Evolutionary conservation across 345 rosid genomes (phyloP).

Genomic region (Boechera retrofracta): DNA sequence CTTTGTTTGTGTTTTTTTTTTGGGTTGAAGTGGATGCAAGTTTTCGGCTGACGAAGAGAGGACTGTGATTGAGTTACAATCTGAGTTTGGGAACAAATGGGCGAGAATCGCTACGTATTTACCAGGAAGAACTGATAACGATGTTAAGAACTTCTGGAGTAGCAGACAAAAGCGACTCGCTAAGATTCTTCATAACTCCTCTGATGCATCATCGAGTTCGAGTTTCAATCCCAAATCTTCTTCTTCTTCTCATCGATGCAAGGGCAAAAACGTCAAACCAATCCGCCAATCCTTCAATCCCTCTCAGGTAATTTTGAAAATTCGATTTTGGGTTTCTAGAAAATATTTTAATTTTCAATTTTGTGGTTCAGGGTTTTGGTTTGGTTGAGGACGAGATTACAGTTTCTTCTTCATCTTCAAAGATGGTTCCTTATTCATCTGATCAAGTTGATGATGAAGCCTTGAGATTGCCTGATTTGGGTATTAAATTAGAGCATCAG

Average conservation of each 20-base stretch:
- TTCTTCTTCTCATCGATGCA: constrained; percentile 23
- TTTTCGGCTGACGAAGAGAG: constrained; percentile 88
- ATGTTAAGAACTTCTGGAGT: constrained; percentile 98
- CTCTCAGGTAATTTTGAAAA: constrained; percentile 9
- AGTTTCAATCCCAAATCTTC: constrained; percentile 31
- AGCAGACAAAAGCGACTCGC: constrained; percentile 86
- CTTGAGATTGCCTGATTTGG: constrained; percentile 48
- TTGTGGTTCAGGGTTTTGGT: constrained; percentile 48
- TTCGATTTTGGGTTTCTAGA: not conserved
- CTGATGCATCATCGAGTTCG: constrained; percentile 47
- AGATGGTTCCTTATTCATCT: constrained; percentile 44
- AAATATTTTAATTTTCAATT: not conserved
- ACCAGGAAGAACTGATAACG: constrained; percentile 88
- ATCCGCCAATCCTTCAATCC: constrained; percentile 7
- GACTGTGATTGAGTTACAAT: constrained; percentile 86
- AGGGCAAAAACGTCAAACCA: constrained; percentile 33
- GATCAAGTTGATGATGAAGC: constrained; percentile 35
- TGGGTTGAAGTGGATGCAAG: constrained; percentile 75
- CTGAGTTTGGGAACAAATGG: constrained; percentile 90
- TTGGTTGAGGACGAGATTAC: constrained; percentile 50
- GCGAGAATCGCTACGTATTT: constrained; percentile 88
- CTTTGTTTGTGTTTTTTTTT: not conserved
- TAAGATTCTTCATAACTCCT: constrained; percentile 64
- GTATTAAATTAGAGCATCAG: constrained; percentile 41
- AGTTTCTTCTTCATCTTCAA: constrained; percentile 33